These are phyloP conservation scores for Corynascus novoguineensis DNA, from an alignment of 495 filamentous ascomycete species.

Conservation along the genomic window DNA sequence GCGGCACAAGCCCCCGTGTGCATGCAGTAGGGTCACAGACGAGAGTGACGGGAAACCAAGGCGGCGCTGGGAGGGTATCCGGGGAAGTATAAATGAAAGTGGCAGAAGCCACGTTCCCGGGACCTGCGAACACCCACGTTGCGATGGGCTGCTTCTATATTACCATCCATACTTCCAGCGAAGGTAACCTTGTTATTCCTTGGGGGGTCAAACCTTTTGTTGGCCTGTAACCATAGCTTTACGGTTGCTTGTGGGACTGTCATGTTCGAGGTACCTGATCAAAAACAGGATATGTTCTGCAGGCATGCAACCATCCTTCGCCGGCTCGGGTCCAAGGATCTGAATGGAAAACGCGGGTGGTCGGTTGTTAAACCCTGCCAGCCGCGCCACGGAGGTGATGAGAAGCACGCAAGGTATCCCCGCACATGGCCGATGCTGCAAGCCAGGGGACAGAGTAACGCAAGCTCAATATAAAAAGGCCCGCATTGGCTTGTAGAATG, in stretches of 20 bases:
- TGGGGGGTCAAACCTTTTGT: background rate
- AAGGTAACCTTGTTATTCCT: background rate
- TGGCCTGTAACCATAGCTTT: background rate
- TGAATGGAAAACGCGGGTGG: background rate
- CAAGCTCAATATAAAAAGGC: slow-evolving; percentile 18
- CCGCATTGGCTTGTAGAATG: background rate
- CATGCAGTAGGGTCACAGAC: slow-evolving; percentile 24
- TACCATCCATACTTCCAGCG: slow-evolving; percentile 13
- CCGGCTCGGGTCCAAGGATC: background rate
- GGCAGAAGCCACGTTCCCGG: slow-evolving; percentile 21
- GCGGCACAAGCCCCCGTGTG: slow-evolving; percentile 14
- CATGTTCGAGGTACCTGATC: too few species aligned
- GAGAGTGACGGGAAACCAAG: slow-evolving; percentile 4
- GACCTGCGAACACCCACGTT: slow-evolving; percentile 11
- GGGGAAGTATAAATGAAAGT: slow-evolving; percentile 26
- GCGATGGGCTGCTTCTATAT: slow-evolving; percentile 17
- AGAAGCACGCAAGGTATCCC: background rate
- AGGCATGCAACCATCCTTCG: background rate
- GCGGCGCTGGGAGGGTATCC: slow-evolving; percentile 16
- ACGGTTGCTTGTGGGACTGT: too few species aligned
- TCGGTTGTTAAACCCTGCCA: background rate
- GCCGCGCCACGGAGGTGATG: background rate
- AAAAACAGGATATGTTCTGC: background rate
- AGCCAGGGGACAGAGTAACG: slow-evolving; percentile 2
- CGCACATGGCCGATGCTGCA: background rate